Evolutionary conservation across 208 protist species (phyloP).

Genomic region (Trypanosoma avium): DNA sequence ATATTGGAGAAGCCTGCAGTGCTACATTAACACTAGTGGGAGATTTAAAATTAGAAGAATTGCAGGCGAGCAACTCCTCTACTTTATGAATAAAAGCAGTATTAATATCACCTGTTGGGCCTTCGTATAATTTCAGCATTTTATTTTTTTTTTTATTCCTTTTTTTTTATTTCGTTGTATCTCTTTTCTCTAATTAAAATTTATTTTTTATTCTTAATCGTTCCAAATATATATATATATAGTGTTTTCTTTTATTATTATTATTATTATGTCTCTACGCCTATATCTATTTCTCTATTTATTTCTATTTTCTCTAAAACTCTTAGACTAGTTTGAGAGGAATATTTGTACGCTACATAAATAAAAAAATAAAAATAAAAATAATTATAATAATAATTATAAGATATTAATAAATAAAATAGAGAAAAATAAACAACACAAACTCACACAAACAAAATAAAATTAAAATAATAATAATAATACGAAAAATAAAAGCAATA

Average conservation of each 20-base stretch:
- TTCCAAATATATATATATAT: constrained; percentile 21
- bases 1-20: constrained; percentile 21
- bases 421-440: too few species aligned
- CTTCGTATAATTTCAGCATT: constrained; percentile 18
- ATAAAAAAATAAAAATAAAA: too few species aligned
- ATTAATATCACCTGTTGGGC: constrained; percentile 24
- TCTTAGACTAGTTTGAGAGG: too few species aligned
- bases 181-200: background rate
- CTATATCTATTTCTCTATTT: too few species aligned
- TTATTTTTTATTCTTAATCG: constrained; percentile 5
- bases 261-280: too few species aligned
- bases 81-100: constrained; percentile 18
- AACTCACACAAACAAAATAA: too few species aligned
- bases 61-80: background rate
- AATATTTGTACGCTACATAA: too few species aligned
- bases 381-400: too few species aligned
- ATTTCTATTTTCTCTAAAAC: constrained; percentile 1
- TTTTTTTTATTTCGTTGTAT: background rate
- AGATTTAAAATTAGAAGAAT: background rate
- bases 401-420: too few species aligned
- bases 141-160: background rate
- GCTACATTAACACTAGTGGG: background rate
- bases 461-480: too few species aligned
- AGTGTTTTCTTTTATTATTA: too few species aligned
- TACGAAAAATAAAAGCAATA: too few species aligned